Conservation (phyloP, 768 basidiomycete genomes). For the Amyloporia xantha region DNA sequence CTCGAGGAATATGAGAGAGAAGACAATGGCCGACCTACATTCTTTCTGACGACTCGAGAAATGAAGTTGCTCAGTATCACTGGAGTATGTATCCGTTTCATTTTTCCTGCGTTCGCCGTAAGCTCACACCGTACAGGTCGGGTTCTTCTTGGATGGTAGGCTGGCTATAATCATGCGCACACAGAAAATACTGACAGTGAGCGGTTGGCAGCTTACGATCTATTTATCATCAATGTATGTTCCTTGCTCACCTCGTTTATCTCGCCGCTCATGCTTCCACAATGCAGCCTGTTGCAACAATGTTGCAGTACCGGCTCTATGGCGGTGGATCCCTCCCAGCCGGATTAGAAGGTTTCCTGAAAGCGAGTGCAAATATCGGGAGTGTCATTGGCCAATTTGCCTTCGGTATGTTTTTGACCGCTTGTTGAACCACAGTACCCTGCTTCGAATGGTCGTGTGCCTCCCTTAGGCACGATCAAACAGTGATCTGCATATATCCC, state of each 20-base stretch:
- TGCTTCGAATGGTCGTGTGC: slow-evolving; percentile 10
- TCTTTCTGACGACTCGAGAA: slow-evolving; percentile 37
- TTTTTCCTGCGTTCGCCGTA: not conserved
- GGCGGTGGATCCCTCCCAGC: slow-evolving; percentile 43
- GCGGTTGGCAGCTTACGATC: slow-evolving; percentile 48
- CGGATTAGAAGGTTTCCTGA: slow-evolving; percentile 54
- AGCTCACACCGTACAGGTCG: slow-evolving; percentile 35
- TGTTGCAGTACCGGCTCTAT: slow-evolving; percentile 62
- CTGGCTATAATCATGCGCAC: not conserved
- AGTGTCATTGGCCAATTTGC: slow-evolving; percentile 63
- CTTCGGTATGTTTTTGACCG: slow-evolving; percentile 40
- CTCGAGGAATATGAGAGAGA: slow-evolving; percentile 30
- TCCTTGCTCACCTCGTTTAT: not conserved
- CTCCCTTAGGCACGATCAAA: not conserved
- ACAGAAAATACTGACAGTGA: not conserved
- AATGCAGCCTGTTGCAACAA: slow-evolving; percentile 55
- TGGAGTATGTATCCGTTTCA: slow-evolving; percentile 36
- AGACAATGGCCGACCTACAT: slow-evolving; percentile 30
- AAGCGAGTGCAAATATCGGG: slow-evolving; percentile 66
- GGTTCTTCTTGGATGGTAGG: slow-evolving; percentile 67
- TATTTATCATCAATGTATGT: slow-evolving; percentile 64
- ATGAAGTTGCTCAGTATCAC: slow-evolving; percentile 56
- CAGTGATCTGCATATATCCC: too few species aligned
- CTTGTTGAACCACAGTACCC: too few species aligned
- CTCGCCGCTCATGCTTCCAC: not conserved